Conservation (phyloP, 331 rosid species). For the Erythrophleum ivorense region DNA sequence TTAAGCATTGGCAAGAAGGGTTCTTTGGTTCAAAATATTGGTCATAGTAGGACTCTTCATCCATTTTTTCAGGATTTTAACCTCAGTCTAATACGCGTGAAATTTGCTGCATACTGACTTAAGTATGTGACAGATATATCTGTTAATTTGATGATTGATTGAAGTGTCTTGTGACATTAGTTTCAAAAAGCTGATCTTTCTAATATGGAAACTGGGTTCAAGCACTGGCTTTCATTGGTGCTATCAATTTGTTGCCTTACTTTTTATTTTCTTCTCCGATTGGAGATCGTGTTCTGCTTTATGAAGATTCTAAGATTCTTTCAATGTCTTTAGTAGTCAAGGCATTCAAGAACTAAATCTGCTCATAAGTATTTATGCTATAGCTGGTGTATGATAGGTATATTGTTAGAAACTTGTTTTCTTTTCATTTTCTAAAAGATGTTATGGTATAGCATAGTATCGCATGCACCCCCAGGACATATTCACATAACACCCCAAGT, state of each 20-base stretch:
- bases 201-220: background rate
- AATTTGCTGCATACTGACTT: background rate
- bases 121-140: background rate
- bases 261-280: background rate
- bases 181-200: slow-evolving; percentile 1
- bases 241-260: background rate
- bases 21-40: slow-evolving; percentile 1
- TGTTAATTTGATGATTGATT: background rate
- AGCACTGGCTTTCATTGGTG: background rate
- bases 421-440: background rate
- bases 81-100: background rate
- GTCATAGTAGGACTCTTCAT: background rate
- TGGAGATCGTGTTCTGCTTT: background rate
- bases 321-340: background rate
- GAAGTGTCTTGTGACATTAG: background rate
- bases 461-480: background rate
- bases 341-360: background rate
- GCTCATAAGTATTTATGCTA: background rate
- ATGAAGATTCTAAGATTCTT: background rate
- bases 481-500: background rate
- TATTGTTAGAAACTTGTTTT: background rate
- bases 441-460: background rate
- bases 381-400: background rate
- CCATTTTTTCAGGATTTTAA: background rate
- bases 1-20: background rate